Evolutionary conservation across 2,329 filamentous ascomycete genomes (phyloP).

Genomic region (Fusarium oligoseptatum): DNA sequence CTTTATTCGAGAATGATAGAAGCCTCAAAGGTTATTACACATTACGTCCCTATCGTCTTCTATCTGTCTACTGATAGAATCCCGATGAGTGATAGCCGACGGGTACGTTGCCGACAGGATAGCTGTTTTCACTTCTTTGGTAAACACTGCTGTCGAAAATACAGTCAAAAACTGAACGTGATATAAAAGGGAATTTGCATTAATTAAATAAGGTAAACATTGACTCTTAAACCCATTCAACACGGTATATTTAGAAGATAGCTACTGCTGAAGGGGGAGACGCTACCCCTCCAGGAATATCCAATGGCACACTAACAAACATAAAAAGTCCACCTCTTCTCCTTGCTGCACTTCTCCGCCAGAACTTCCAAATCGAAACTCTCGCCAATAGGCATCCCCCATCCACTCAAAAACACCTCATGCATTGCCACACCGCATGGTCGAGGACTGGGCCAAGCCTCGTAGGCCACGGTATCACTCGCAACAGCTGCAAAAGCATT

Average conservation of each 20-base stretch:
- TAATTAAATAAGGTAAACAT: neutral
- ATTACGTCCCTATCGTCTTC: too few relatives aligned
- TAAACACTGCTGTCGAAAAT: too few relatives aligned
- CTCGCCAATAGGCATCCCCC: neutral
- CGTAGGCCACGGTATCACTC: neutral
- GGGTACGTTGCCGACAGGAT: too few relatives aligned
- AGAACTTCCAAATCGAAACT: neutral
- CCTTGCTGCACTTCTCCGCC: neutral
- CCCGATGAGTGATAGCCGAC: too few relatives aligned
- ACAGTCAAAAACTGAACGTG: too few relatives aligned
- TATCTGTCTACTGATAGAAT: too few relatives aligned
- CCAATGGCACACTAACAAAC: neutral
- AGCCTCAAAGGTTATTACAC: too few relatives aligned
- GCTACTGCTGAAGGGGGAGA: neutral
- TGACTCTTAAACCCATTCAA: neutral
- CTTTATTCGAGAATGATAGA: too few relatives aligned
- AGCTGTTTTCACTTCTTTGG: too few relatives aligned
- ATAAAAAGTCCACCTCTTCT: neutral
- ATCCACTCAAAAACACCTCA: neutral
- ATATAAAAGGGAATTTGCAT: too few relatives aligned
- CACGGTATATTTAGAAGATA: neutral
- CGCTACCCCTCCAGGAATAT: neutral
- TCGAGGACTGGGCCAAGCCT: neutral
- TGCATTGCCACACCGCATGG: neutral
- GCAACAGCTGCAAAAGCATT: neutral